Conservation (phyloP, 192 early-diverging fungal genomes). For the Rhizophlyctis rosea region DNA sequence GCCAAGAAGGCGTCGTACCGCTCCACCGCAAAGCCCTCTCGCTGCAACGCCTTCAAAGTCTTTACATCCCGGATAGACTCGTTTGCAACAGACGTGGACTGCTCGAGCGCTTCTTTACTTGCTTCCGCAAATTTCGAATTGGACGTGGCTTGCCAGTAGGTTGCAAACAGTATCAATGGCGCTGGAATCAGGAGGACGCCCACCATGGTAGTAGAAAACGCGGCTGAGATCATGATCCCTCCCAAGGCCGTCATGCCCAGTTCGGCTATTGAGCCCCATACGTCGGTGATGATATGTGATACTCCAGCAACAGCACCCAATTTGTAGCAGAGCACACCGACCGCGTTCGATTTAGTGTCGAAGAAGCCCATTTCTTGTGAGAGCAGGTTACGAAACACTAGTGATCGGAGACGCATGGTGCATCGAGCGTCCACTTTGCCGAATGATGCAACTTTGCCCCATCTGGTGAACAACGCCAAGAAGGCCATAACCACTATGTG, state of each 20-base stretch:
- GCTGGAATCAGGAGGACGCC: slow-evolving; percentile 9
- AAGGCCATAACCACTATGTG: slow-evolving; percentile 1
- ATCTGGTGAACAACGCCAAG: slow-evolving; percentile 1
- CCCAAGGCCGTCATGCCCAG: neutral
- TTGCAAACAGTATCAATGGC: slow-evolving; percentile 5
- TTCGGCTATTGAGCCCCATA: neutral
- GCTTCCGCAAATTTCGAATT: slow-evolving; percentile 11
- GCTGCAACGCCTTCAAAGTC: slow-evolving; percentile 15
- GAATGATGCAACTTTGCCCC: slow-evolving; percentile 6
- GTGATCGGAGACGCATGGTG: neutral
- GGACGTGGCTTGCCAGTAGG: slow-evolving; percentile 7
- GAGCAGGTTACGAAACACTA: slow-evolving; percentile 10
- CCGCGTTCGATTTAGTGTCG: slow-evolving; percentile 7
- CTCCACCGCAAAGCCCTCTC: slow-evolving; percentile 11
- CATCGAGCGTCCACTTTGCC: slow-evolving; percentile 7
- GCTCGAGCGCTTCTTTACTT: slow-evolving; percentile 18
- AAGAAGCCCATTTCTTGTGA: slow-evolving; percentile 25
- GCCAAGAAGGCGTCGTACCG: slow-evolving; percentile 17
- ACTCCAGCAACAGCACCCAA: neutral
- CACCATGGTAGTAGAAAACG: too few relatives aligned
- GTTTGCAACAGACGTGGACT: slow-evolving; percentile 6
- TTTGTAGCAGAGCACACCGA: slow-evolving; percentile 1
- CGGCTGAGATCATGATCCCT: neutral
- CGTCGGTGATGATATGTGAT: slow-evolving; percentile 1
- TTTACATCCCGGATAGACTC: slow-evolving; percentile 19